phyloP scores from a whole-genome alignment of 2,329 filamentous ascomycete species.

The Aspergillus piperis region DNA sequence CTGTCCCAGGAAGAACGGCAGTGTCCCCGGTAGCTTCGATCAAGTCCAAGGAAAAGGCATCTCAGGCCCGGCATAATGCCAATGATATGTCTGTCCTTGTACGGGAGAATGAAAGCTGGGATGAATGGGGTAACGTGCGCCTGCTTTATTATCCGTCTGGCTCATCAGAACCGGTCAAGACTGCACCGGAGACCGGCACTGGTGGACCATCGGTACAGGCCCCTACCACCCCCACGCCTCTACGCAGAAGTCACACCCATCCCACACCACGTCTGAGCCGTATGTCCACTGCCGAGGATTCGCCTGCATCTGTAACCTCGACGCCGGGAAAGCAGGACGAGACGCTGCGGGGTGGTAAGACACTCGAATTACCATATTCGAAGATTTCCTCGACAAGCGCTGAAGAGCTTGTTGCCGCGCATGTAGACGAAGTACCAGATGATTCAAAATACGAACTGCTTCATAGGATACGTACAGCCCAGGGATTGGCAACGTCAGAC shows the following conservation, averaged over 20 bases:
- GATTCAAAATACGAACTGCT: constrained; percentile 81
- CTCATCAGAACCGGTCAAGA: constrained; percentile 36
- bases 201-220: constrained; percentile 44
- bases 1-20: constrained; percentile 53
- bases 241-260: constrained; percentile 67
- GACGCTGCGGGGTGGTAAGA: constrained; percentile 48
- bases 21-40: constrained; percentile 55
- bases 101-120: constrained; percentile 62
- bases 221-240: constrained; percentile 73
- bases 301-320: constrained; percentile 52
- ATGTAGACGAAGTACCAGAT: constrained; percentile 66
- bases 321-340: constrained; percentile 42
- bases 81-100: constrained; percentile 80
- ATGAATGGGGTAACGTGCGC: constrained; percentile 77
- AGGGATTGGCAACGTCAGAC: constrained; percentile 68
- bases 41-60: constrained; percentile 76
- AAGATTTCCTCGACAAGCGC: constrained; percentile 43
- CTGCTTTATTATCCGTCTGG: constrained; percentile 71
- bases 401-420: constrained; percentile 42
- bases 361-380: constrained; percentile 63
- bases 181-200: constrained; percentile 31
- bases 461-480: constrained; percentile 78
- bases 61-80: constrained; percentile 63
- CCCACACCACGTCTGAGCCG: constrained; percentile 56
- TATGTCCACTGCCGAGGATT: constrained; percentile 47